A percentile compares a stretch with the other conserved stretches of the same genome.
These are phyloP conservation scores for Pyrus betulifolia DNA, from an alignment of 306 rosid species.

Conservation along the genomic window DNA sequence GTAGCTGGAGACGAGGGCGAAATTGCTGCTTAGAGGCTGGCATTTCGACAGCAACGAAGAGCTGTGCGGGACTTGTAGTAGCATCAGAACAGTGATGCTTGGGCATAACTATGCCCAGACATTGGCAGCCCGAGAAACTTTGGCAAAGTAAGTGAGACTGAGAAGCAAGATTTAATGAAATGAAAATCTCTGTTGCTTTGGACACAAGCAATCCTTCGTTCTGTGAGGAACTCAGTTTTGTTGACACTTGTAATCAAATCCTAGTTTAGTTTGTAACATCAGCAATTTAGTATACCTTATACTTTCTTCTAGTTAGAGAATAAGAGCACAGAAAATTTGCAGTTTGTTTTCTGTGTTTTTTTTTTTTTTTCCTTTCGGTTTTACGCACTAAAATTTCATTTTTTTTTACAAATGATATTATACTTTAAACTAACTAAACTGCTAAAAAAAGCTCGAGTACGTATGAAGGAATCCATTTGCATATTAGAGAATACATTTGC, in stretches of 20 bases:
- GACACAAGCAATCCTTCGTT: conserved; percentile 11
- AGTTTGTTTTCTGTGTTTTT: not conserved
- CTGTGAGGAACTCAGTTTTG: conserved; percentile 18
- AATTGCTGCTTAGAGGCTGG: conserved; percentile 69
- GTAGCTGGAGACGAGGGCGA: conserved; percentile 75
- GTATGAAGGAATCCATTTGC: too few species aligned
- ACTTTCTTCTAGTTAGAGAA: not conserved
- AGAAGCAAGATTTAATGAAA: conserved; percentile 52
- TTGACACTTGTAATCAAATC: conserved; percentile 13
- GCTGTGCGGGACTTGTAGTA: conserved; percentile 71
- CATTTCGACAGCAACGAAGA: conserved; percentile 71
- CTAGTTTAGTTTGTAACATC: conserved; percentile 13
- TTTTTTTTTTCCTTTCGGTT: not conserved
- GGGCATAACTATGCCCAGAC: conserved; percentile 78
- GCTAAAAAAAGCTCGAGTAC: not conserved
- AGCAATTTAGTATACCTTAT: not conserved
- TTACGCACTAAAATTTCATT: not conserved
- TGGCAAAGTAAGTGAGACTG: conserved; percentile 75
- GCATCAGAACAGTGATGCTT: conserved; percentile 87
- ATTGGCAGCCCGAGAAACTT: conserved; percentile 82
- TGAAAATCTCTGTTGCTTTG: not conserved
- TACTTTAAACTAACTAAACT: too few species aligned
- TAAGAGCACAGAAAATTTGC: not conserved
- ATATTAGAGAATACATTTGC: not conserved
- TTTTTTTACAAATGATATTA: too few species aligned